Percentiles rank a stretch among this genome's conserved stretches.
phyloP scores from a whole-genome alignment of 306 rosid species.

The Cucurbita moschata region DNA sequence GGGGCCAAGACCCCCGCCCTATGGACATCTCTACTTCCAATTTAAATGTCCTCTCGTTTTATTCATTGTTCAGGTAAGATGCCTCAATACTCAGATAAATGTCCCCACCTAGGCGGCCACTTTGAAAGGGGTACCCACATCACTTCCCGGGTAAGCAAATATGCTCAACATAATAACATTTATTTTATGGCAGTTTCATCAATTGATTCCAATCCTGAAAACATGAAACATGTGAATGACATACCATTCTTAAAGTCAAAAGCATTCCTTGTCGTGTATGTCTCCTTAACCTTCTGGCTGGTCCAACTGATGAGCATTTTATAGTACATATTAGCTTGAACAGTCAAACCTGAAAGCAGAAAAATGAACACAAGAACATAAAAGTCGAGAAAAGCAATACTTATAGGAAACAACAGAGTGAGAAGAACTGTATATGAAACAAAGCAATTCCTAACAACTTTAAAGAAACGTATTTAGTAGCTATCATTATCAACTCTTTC shows the following conservation, averaged over 20 bases:
- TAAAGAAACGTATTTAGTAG: not conserved
- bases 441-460: not conserved
- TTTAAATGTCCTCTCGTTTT: not conserved
- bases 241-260: conserved; percentile 81
- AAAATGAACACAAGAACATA: conserved; percentile 6
- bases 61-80: not conserved
- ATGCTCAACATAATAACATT: not conserved
- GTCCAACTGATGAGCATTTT: conserved; percentile 93
- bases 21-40: no score
- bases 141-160: not conserved
- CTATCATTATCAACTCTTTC: not conserved
- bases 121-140: not conserved
- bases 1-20: no score
- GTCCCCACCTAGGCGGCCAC: not conserved
- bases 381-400: not conserved
- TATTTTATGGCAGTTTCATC: not conserved
- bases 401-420: not conserved
- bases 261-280: conserved; percentile 54
- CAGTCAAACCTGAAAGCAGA: conserved; percentile 57
- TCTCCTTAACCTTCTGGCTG: conserved; percentile 83
- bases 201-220: not conserved
- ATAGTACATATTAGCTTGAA: conserved; percentile 82
- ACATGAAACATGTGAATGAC: not conserved
- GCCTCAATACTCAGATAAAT: not conserved
- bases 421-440: not conserved